Evolutionary conservation across 306 rosid species (phyloP), one percentile per base, ranked within the genome.

Genomic region (Vicia villosa): DNA sequence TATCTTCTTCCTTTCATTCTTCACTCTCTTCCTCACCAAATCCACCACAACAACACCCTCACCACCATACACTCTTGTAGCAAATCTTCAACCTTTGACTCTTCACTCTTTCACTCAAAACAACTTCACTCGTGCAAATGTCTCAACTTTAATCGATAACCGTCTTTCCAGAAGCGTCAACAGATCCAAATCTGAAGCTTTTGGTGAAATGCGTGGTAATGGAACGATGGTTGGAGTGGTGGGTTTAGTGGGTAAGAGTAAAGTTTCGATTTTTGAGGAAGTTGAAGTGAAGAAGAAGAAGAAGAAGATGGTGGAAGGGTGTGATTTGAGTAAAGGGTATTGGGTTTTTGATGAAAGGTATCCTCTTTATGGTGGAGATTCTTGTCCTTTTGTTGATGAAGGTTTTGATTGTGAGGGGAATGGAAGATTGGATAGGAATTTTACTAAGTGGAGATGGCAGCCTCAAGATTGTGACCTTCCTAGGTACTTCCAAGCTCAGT

Each of bases 331-430:
- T 22, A 84, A 75, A 56, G 97, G 98, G 73, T 77, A 52, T 66
- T 94, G 97, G 99, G 88, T 87, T 74, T 90, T 82, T 79, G 92
- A 94, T 58, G 95, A 86, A 77, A 87, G 77, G 69, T 85, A 85
- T 37, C 95, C 91, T 37, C 68, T 87, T 74, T 94, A 94, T 73
- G 50, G 77, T 28, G 82, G 76, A 74, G 70, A 4, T 77, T 88
- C 97, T 1, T 94, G 97, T 76, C 85, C 95, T 76, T 91, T 85
- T 50, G 84, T 94, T 61, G 99, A 94, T 70, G 97, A 94, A 81
- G 99, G 95, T 43, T 90, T 94, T 68, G 85, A 94, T 82, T 94
- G 99, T 58, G 79, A 76, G 41, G 89, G 88, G 1, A 94, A 91
- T 79, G 99, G 99, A 70, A 94, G 99, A 76, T 67, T 72, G 71